Percentiles rank a stretch among this genome's conserved stretches.
Conservation (phyloP, 1,284 basidiomycete species). For the Leccinum fuscescens region DNA sequence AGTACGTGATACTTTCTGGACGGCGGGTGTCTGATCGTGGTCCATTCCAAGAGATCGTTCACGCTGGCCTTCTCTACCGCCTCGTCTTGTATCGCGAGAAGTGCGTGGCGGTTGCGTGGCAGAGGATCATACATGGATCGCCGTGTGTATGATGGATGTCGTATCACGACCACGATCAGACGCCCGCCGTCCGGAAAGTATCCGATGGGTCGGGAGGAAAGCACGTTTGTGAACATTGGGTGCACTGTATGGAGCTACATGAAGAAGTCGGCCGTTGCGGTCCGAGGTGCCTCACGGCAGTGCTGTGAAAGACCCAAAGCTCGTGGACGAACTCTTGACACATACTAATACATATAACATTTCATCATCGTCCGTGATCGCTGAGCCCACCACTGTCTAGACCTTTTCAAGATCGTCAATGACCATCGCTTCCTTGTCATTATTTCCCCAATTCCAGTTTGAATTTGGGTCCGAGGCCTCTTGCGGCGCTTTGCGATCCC, state of each 20-base stretch:
- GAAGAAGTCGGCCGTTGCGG: constrained; percentile 10
- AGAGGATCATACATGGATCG: constrained; percentile 12
- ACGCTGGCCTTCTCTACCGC: constrained; percentile 3
- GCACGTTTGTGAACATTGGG: constrained; percentile 7
- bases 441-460: no score
- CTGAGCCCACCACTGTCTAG: no score
- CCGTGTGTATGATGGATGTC: neutral
- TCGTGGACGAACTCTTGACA: neutral
- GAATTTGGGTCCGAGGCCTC: no score
- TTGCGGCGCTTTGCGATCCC: no score
- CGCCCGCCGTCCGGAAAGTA: constrained; percentile 6
- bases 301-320: constrained; percentile 4
- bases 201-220: neutral
- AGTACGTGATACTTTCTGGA: constrained; percentile 50
- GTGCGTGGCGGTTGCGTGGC: constrained; percentile 6
- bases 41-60: neutral
- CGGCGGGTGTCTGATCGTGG: no score
- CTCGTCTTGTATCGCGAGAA: constrained; percentile 16
- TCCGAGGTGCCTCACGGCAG: neutral
- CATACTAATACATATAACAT: no score
- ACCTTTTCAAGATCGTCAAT: no score
- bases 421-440: no score
- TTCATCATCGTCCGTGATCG: no score
- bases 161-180: neutral
- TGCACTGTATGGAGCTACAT: constrained; percentile 12